These are phyloP conservation scores for Lactarius trivialis DNA, from an alignment of 768 basidiomycete genomes.

Conservation along the genomic window DNA sequence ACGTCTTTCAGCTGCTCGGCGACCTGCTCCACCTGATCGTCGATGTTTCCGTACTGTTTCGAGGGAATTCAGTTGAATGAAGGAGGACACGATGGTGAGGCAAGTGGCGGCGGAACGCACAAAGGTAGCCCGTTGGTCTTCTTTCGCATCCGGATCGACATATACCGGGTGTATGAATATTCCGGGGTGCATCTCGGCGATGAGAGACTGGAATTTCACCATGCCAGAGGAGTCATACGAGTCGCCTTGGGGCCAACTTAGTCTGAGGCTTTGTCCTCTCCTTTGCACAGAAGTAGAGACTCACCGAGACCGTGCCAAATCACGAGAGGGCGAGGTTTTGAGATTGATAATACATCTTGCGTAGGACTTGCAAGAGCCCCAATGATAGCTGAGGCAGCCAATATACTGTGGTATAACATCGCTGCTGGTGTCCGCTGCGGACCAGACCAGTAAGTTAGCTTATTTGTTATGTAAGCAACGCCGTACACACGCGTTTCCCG, in stretches of 20 bases:
- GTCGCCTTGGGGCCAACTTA: constrained; percentile 44
- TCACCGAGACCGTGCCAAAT: constrained; percentile 71
- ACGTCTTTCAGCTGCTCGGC: constrained; percentile 58
- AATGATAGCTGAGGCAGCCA: not conserved
- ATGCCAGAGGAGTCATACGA: constrained; percentile 69
- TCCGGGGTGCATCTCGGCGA: constrained; percentile 61
- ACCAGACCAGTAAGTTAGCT: no score
- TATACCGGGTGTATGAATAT: constrained; percentile 74
- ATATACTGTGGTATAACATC: not conserved
- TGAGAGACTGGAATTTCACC: constrained; percentile 49
- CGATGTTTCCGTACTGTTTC: constrained; percentile 70
- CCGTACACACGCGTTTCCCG: no score
- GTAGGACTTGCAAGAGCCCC: constrained; percentile 1
- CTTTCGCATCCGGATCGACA: constrained; percentile 52
- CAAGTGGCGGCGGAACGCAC: constrained; percentile 41
- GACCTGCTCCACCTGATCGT: constrained; percentile 61
- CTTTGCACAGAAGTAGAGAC: not conserved
- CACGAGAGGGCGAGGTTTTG: constrained; percentile 48
- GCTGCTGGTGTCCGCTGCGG: not conserved
- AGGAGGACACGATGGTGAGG: no score
- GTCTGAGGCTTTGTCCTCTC: not conserved
- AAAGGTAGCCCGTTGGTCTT: constrained; percentile 63
- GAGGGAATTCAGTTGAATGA: not conserved
- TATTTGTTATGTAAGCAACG: no score
- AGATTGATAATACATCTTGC: constrained; percentile 8